Conservation (phyloP, 768 basidiomycete species). For the Tricholoma matsutake region DNA sequence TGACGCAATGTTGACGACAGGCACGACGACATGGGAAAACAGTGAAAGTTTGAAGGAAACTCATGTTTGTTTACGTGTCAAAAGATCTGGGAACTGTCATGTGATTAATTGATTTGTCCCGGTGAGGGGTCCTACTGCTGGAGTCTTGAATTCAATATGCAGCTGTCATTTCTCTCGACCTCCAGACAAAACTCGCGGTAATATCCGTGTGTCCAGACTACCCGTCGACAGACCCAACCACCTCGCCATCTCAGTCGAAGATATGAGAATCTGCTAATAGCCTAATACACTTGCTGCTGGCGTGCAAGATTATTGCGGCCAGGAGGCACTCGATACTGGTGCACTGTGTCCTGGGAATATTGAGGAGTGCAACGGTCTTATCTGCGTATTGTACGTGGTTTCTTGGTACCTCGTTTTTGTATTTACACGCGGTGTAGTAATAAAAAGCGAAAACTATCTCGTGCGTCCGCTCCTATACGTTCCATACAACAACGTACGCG, state of each 20-base stretch:
- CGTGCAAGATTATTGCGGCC: slow-evolving; percentile 65
- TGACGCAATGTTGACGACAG: too few species aligned
- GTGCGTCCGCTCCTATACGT: slow-evolving; percentile 43
- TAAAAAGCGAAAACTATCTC: slow-evolving; percentile 42
- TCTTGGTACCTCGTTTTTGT: neutral
- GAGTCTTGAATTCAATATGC: too few species aligned
- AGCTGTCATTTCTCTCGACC: slow-evolving; percentile 32
- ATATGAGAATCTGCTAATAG: slow-evolving; percentile 59
- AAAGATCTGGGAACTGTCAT: too few species aligned
- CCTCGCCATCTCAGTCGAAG: slow-evolving; percentile 38
- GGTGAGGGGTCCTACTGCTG: too few species aligned
- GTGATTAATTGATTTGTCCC: too few species aligned
- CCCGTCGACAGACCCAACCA: slow-evolving; percentile 42
- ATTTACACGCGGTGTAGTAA: slow-evolving; percentile 33
- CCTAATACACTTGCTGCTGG: too few species aligned
- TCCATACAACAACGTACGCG: slow-evolving; percentile 46
- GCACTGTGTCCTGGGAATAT: slow-evolving; percentile 74
- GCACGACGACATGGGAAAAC: too few species aligned
- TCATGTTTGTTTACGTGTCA: too few species aligned
- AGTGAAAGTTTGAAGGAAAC: too few species aligned
- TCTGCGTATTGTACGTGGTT: slow-evolving; percentile 45
- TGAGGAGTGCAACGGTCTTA: slow-evolving; percentile 60
- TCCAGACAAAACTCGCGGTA: slow-evolving; percentile 40
- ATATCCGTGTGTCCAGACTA: slow-evolving; percentile 60
- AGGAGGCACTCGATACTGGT: slow-evolving; percentile 61